Evolutionary conservation across 495 filamentous ascomycete species (phyloP).

Genomic region (Aspergillus campestris): DNA sequence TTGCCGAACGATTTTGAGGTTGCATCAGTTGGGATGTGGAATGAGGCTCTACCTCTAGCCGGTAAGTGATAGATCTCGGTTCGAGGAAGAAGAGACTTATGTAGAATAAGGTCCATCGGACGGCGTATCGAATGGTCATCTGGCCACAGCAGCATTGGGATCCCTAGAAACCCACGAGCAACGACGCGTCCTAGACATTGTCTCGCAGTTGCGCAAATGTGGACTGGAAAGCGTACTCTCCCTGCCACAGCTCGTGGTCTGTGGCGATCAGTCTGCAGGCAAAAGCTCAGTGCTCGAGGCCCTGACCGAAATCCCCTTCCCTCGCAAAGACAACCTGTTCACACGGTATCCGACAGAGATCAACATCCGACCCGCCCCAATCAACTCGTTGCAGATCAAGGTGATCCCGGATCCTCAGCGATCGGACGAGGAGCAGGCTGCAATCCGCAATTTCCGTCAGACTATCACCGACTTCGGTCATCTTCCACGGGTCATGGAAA

Average conservation of each 20-base stretch:
- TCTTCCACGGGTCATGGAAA: background rate
- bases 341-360: constrained; percentile 55
- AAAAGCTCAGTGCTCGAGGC: constrained; percentile 62
- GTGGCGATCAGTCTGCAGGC: constrained; percentile 55
- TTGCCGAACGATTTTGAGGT: too few relatives aligned
- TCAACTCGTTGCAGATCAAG: background rate
- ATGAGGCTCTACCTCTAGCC: too few relatives aligned
- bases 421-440: background rate
- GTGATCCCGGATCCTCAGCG: background rate
- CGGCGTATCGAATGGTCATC: too few relatives aligned
- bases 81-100: too few relatives aligned
- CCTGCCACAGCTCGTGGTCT: constrained; percentile 57
- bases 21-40: too few relatives aligned
- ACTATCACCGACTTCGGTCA: background rate
- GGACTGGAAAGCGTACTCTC: too few relatives aligned
- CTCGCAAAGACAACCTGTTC: constrained; percentile 49
- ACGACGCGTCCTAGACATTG: too few relatives aligned
- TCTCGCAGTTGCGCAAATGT: too few relatives aligned
- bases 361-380: background rate
- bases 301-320: constrained; percentile 56
- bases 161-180: too few relatives aligned
- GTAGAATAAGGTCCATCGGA: too few relatives aligned
- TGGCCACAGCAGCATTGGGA: too few relatives aligned
- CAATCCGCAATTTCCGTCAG: background rate
- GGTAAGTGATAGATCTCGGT: too few relatives aligned